phyloP scores from a whole-genome alignment of 2,329 filamentous ascomycete species.

The Ophiocordyceps camponoti-rufipedis region DNA sequence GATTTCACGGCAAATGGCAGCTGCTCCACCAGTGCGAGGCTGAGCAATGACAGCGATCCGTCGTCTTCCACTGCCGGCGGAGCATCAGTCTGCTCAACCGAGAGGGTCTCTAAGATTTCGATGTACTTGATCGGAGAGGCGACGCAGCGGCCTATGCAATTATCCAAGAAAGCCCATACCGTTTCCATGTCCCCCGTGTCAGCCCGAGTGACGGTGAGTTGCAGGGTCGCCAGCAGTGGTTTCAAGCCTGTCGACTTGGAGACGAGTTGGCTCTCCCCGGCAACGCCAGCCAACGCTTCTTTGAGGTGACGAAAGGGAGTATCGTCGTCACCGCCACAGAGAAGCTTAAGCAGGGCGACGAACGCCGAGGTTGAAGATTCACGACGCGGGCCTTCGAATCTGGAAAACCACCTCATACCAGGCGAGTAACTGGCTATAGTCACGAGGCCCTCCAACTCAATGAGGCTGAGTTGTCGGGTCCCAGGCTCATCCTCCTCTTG shows the following conservation, averaged over 20 bases:
- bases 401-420: slow-evolving; percentile 81
- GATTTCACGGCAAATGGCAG: slow-evolving; percentile 47
- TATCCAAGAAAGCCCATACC: slow-evolving; percentile 61
- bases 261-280: slow-evolving; percentile 49
- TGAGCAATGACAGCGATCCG: slow-evolving; percentile 37
- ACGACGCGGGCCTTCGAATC: slow-evolving; percentile 40
- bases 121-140: slow-evolving; percentile 69
- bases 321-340: slow-evolving; percentile 12
- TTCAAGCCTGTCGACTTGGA: slow-evolving; percentile 29
- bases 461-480: slow-evolving; percentile 36
- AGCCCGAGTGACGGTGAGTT: slow-evolving; percentile 6
- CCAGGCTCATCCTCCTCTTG: slow-evolving; percentile 28
- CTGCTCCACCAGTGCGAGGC: slow-evolving; percentile 59
- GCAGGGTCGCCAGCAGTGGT: slow-evolving; percentile 21
- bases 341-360: slow-evolving; percentile 42
- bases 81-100: slow-evolving; percentile 6
- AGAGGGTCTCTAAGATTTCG: slow-evolving; percentile 40
- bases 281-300: slow-evolving; percentile 39
- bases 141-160: slow-evolving; percentile 60
- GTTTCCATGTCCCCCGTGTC: slow-evolving; percentile 13
- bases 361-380: slow-evolving; percentile 38
- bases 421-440: slow-evolving; percentile 65
- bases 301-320: slow-evolving; percentile 25
- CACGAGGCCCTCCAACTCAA: slow-evolving; percentile 69
- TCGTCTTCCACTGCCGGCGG: slow-evolving; percentile 2